phyloP scores from a whole-genome alignment of 768 basidiomycete species.

The Serendipita vermifera region DNA sequence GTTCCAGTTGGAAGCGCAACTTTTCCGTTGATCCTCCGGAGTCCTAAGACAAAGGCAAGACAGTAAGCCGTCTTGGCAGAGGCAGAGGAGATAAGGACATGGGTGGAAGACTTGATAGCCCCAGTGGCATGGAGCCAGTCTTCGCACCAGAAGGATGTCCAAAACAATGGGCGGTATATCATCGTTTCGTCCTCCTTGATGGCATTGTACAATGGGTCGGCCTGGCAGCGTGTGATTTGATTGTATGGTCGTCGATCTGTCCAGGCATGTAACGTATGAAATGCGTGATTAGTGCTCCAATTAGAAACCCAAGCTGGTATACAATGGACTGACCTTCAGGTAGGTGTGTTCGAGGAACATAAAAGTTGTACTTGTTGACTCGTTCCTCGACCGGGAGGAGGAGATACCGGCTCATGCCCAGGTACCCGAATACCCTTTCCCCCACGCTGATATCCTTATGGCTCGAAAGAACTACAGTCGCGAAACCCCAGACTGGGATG shows the following conservation, averaged over 20 bases:
- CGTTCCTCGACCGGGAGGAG: constrained; percentile 38
- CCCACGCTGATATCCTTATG: constrained; percentile 37
- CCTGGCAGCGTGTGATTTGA: constrained; percentile 45
- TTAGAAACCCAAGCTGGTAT: not conserved
- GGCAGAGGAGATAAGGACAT: constrained; percentile 50
- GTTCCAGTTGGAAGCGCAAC: not conserved
- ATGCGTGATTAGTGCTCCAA: not conserved
- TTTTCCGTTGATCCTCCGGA: constrained; percentile 21
- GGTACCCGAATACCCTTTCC: constrained; percentile 49
- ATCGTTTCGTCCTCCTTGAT: constrained; percentile 48
- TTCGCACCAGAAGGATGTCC: constrained; percentile 66
- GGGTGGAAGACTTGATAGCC: constrained; percentile 17
- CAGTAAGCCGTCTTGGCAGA: constrained; percentile 64
- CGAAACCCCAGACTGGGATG: constrained; percentile 64
- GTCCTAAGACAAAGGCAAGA: constrained; percentile 42
- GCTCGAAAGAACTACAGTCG: constrained; percentile 38
- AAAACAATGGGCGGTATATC: constrained; percentile 61
- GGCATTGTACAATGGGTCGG: constrained; percentile 42
- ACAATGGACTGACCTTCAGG: constrained; percentile 35
- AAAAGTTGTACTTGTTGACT: constrained; percentile 43
- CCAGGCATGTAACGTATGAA: not conserved
- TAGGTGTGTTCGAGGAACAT: constrained; percentile 47
- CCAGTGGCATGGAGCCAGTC: constrained; percentile 45
- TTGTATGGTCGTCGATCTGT: constrained; percentile 56
- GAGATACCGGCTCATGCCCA: constrained; percentile 47